Conservation (phyloP, 495 filamentous ascomycete species). For the Neurospora sp. region DNA sequence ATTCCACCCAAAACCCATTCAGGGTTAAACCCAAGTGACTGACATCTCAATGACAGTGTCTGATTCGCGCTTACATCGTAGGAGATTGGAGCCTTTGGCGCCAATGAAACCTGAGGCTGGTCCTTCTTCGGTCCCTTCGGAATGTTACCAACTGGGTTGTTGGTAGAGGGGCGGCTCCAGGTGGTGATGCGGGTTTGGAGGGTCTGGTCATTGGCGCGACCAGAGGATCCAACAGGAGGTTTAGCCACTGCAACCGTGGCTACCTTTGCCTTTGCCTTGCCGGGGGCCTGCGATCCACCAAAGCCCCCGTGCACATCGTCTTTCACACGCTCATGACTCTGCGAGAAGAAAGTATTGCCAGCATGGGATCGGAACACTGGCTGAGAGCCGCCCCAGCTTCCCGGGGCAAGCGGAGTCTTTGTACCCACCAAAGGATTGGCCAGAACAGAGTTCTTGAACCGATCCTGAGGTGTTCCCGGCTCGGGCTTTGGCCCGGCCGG, state of each 20-base stretch:
- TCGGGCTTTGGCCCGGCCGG: not conserved
- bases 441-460: slow-evolving; percentile 2
- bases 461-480: slow-evolving; percentile 7
- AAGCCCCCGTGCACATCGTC: not conserved
- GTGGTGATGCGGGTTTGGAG: not conserved
- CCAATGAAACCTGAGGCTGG: not conserved
- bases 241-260: not conserved
- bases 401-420: not conserved
- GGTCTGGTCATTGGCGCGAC: not conserved
- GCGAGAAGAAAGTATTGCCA: not conserved
- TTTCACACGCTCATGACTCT: not conserved
- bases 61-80: not conserved
- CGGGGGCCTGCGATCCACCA: not conserved
- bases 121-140: not conserved
- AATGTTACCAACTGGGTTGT: not conserved
- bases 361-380: not conserved
- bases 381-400: not conserved
- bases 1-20: not conserved
- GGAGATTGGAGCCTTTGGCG: not conserved
- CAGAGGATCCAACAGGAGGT: not conserved
- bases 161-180: not conserved
- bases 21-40: slow-evolving; percentile 24
- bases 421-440: not conserved
- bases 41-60: slow-evolving; percentile 15
- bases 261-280: not conserved